Evolutionary conservation across 495 filamentous ascomycete genomes (phyloP).

Genomic region (Baudoinia panamericana): DNA sequence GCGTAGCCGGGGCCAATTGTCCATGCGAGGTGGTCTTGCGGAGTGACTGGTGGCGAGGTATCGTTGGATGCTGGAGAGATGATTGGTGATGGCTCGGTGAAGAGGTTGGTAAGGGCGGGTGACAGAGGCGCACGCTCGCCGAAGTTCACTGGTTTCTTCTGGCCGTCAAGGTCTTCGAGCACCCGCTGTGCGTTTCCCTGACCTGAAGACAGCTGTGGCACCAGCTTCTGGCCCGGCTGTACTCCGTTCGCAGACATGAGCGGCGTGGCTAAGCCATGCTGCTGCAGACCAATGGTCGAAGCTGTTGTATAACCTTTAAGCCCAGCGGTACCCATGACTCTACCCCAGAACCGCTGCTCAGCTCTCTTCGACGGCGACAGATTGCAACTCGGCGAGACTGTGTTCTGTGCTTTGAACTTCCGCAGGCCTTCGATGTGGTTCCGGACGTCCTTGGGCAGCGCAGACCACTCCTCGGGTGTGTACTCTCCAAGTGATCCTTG

Average conservation of each 20-base stretch:
- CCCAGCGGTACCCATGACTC: not conserved
- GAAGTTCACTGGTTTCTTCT: slow-evolving; percentile 7
- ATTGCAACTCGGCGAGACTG: not conserved
- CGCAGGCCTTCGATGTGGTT: slow-evolving; percentile 1
- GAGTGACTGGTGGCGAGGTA: slow-evolving; percentile 7
- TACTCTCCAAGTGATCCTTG: slow-evolving; percentile 2
- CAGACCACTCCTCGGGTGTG: not conserved
- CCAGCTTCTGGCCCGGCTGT: slow-evolving; percentile 5
- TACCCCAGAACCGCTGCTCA: slow-evolving; percentile 11
- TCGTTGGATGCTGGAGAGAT: slow-evolving; percentile 10
- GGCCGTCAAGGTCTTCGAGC: not conserved
- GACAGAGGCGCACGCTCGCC: slow-evolving; percentile 5
- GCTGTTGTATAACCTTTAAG: no score
- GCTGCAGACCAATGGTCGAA: not conserved
- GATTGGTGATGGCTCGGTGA: not conserved
- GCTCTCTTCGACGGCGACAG: slow-evolving; percentile 2
- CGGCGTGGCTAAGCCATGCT: no score
- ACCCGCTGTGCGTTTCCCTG: slow-evolving; percentile 7
- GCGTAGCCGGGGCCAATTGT: slow-evolving; percentile 6
- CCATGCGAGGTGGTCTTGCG: slow-evolving; percentile 6
- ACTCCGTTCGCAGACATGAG: slow-evolving; percentile 3
- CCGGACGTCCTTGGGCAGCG: not conserved
- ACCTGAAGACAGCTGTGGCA: not conserved
- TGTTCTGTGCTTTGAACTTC: not conserved
- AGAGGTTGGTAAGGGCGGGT: not conserved